Conservation (phyloP, 805 yeast genomes). For the Lipomyces orientalis region DNA sequence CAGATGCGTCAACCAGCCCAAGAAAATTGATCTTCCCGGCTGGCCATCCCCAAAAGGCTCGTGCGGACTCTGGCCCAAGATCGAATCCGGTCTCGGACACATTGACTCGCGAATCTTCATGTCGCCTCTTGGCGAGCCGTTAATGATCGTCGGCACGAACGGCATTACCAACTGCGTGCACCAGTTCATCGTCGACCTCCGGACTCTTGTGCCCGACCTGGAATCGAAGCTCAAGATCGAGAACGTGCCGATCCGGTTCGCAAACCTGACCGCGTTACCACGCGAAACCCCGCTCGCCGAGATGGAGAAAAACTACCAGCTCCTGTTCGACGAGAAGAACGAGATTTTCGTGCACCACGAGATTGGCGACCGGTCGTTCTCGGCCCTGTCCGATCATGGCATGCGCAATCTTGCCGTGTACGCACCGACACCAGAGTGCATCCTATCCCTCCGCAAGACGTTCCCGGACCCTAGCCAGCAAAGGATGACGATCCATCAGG, state of each 20-base stretch:
- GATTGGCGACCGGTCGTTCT: slow-evolving; percentile 20
- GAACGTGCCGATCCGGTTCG: slow-evolving; percentile 22
- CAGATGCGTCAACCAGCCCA: slow-evolving; percentile 18
- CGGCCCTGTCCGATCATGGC: slow-evolving; percentile 5
- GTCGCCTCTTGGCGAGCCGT: slow-evolving; percentile 34
- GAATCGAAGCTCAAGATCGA: slow-evolving; percentile 18
- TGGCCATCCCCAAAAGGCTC: slow-evolving; percentile 17
- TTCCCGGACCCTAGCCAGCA: background rate
- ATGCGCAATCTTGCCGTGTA: slow-evolving; percentile 4
- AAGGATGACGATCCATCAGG: slow-evolving; percentile 23
- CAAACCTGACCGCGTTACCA: slow-evolving; percentile 16
- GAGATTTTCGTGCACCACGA: slow-evolving; percentile 25
- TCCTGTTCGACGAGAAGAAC: slow-evolving; percentile 21
- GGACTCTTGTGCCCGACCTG: slow-evolving; percentile 28
- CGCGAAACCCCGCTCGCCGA: background rate
- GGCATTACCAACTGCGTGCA: slow-evolving; percentile 21
- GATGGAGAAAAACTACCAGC: slow-evolving; percentile 26
- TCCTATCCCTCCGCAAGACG: slow-evolving; percentile 11
- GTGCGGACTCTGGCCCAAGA: slow-evolving; percentile 2
- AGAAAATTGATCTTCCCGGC: slow-evolving; percentile 10
- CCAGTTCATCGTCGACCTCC: slow-evolving; percentile 31
- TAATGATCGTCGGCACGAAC: slow-evolving; percentile 27
- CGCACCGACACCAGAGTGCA: slow-evolving; percentile 20
- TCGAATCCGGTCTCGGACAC: slow-evolving; percentile 16
- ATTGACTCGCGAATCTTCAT: slow-evolving; percentile 32